A percentile compares a stretch with the other conserved stretches of the same genome.
Conservation (phyloP, 148 eudicot species). For the Beta vulgaris region DNA sequence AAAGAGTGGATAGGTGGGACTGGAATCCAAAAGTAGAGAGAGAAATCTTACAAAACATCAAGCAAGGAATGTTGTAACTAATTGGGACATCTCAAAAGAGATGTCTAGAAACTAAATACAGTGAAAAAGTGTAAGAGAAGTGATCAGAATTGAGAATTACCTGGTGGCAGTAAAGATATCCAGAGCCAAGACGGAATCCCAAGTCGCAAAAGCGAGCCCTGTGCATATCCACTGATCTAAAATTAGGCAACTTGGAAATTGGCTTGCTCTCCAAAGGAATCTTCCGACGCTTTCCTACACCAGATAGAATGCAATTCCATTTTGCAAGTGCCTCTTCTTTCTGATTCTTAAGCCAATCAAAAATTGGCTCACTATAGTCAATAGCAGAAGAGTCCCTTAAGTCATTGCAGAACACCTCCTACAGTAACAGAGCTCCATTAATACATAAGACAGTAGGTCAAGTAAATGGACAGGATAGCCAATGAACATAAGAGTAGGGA, state of each 20-base stretch:
- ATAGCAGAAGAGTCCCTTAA: conserved; percentile 57
- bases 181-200: conserved; percentile 76
- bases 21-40: no score
- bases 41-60: no score
- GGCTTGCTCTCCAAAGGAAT: conserved; percentile 32
- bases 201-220: conserved; percentile 65
- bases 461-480: no score
- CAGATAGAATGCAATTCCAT: conserved; percentile 73
- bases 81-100: no score
- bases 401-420: conserved; percentile 86
- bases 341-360: conserved; percentile 70
- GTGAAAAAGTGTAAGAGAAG: background rate
- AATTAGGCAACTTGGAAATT: conserved; percentile 46
- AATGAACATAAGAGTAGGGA: no score
- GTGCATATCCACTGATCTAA: conserved; percentile 63
- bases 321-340: conserved; percentile 66
- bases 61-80: no score
- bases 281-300: conserved; percentile 49
- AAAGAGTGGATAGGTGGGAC: no score
- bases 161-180: conserved; percentile 95
- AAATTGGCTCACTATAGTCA: conserved; percentile 76
- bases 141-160: conserved; percentile 23
- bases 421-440: conserved; percentile 16
- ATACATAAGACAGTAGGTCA: no score
- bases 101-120: no score